Evolutionary conservation across 78 protist species (phyloP).

Genomic region (Guillardia theta): DNA sequence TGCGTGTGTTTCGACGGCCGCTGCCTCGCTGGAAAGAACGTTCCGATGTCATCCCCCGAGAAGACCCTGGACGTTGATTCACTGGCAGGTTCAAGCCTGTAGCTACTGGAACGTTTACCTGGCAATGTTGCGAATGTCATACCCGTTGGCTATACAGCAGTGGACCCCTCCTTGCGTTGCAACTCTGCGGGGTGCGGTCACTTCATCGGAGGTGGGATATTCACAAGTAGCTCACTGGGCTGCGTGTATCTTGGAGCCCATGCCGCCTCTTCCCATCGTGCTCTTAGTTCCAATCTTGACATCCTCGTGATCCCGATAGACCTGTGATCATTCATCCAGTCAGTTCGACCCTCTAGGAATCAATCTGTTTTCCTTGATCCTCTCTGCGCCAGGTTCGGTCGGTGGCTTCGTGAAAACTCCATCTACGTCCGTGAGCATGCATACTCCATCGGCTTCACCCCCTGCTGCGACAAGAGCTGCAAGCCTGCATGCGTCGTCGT

Average conservation of each 20-base stretch:
- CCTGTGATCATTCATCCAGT: not conserved
- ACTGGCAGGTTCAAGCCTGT: no score
- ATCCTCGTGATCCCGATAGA: not conserved
- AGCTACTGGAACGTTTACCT: no score
- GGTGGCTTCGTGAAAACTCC: conserved; percentile 26
- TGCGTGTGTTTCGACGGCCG: not conserved
- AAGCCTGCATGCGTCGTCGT: no score
- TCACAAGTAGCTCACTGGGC: no score
- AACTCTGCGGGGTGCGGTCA: no score
- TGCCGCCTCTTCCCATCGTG: conserved; percentile 54
- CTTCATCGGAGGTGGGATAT: no score
- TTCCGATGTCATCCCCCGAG: not conserved
- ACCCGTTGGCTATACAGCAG: not conserved
- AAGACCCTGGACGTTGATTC: not conserved
- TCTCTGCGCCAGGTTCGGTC: not conserved
- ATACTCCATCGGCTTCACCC: not conserved
- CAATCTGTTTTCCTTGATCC: not conserved
- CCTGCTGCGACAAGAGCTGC: not conserved
- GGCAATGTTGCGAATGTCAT: not conserved
- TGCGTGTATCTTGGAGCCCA: conserved; percentile 60
- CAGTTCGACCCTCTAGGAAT: no score
- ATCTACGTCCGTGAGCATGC: conserved; percentile 14
- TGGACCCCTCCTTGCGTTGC: not conserved
- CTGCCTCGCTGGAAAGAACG: not conserved
- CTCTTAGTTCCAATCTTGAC: not conserved